Evolutionary conservation across 1,139 yeast species (phyloP), one percentile per base, ranked within the genome.

Genomic region (Pichia sp.): DNA sequence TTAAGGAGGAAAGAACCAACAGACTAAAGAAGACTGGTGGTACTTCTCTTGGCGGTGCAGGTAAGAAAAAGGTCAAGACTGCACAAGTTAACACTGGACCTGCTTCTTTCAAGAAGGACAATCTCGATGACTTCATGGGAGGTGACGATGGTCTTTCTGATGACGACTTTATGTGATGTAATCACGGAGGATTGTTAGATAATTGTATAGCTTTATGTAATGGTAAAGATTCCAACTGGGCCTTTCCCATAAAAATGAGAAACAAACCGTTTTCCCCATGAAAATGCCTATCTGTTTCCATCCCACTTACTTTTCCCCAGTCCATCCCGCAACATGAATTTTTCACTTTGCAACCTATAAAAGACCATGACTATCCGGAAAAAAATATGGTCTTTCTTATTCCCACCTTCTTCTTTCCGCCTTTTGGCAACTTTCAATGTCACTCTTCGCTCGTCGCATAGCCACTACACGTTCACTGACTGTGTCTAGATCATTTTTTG

Each of bases 1-100:
- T 85, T 67, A 84, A 82, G 65, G 85, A 83, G 51, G 97, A 90
- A 71, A 86, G 97, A 72, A 84, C 76, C 61, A 87, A 85, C 3
- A 78, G 95, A 69, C 71, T 85, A 61, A 77, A 83, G 61, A 83
- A 82, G 65, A 77, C 88, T 42, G 92, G 92, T 53, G 92, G 92
- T 55, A 84, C 92, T 43, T 80, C 92, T 39, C 84, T 94, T 42
- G 95, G 94, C 62, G 95, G 97, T 65, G 92, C 95, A 30, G 97
- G 96, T 63, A 88, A 87, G 76, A 86, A 88, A 80, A 89, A 90
- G 79, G 90, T 82, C 55, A 89, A 88, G 73, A 52, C 53, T 20
- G 79, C 80, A 30, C 80, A 75, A 30, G 59, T 62, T 42, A 62
- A 61, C 41, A 54, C 59, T 7, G 66, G 65, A 16, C 55, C 56